phyloP scores from a whole-genome alignment of 1,284 basidiomycete genomes.

The Rhodotorula sp. region DNA sequence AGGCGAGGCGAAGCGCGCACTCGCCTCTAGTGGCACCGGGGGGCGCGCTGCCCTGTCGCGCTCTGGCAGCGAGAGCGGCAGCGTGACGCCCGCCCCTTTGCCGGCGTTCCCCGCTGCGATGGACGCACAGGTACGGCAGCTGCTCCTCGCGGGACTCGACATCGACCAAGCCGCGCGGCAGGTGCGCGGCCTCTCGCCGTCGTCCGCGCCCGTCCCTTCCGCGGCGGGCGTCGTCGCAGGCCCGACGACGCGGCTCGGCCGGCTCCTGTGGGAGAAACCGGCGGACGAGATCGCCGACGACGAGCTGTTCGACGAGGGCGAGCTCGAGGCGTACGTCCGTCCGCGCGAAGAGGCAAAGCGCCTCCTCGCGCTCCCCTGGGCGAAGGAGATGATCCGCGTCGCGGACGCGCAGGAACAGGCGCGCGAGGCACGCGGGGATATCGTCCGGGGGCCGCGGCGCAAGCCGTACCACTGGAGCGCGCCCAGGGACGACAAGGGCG shows the following conservation, averaged over 20 bases:
- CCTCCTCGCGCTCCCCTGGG: conserved; percentile 46
- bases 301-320: conserved; percentile 61
- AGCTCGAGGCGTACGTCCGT: conserved; percentile 59
- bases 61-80: background rate
- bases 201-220: conserved; percentile 45
- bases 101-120: background rate
- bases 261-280: conserved; percentile 56
- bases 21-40: no score
- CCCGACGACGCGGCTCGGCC: conserved; percentile 46
- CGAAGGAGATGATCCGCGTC: conserved; percentile 14
- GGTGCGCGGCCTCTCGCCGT: conserved; percentile 1
- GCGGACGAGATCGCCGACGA: conserved; percentile 56
- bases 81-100: background rate
- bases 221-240: background rate
- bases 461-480: background rate
- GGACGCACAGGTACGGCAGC: conserved; percentile 2
- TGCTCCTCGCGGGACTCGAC: conserved; percentile 26
- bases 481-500: background rate
- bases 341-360: conserved; percentile 54
- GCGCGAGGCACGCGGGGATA: no score
- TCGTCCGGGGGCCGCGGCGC: background rate
- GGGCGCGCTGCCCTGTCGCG: no score
- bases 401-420: background rate
- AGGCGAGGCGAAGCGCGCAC: no score
- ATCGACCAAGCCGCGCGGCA: background rate